Percentiles rank a stretch among this genome's conserved stretches.
Evolutionary conservation across 352 stramenopile species (phyloP).

Genomic region (Nothophytophthora sp.): DNA sequence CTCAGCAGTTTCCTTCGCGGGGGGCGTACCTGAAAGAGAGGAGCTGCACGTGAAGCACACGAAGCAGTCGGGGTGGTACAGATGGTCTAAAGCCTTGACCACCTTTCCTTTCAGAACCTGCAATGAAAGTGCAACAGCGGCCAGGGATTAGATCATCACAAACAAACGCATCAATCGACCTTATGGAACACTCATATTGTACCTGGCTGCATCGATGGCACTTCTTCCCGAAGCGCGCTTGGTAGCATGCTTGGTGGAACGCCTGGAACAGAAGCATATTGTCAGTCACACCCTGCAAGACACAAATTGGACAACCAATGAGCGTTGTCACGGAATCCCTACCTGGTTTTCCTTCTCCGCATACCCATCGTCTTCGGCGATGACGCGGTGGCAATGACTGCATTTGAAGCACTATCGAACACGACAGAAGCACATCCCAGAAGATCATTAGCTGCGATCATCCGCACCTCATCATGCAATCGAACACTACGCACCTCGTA

Average conservation of each 20-base stretch:
- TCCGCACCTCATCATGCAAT: neutral
- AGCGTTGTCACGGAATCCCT: neutral
- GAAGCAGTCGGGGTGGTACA: constrained; percentile 87
- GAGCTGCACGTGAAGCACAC: constrained; percentile 77
- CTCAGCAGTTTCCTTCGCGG: neutral
- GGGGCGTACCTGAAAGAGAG: constrained; percentile 64
- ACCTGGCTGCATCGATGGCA: constrained; percentile 79
- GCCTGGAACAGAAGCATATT: constrained; percentile 28
- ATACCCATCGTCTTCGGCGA: constrained; percentile 80
- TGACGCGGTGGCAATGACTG: constrained; percentile 67
- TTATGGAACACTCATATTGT: neutral
- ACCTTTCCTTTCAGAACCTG: constrained; percentile 83
- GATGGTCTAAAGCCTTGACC: constrained; percentile 79
- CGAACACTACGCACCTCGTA: constrained; percentile 48
- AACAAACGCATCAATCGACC: no score
- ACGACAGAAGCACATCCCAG: constrained; percentile 4
- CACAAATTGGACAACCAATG: neutral
- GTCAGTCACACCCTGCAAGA: constrained; percentile 3
- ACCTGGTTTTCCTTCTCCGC: constrained; percentile 82
- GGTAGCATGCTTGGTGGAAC: constrained; percentile 82
- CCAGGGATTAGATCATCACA: neutral
- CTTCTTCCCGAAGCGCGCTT: constrained; percentile 77
- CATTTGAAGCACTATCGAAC: constrained; percentile 76
- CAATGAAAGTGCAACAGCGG: neutral
- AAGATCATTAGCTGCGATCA: neutral